Conservation (phyloP, 208 protist species). For the Acanthamoeba comandoni region DNA sequence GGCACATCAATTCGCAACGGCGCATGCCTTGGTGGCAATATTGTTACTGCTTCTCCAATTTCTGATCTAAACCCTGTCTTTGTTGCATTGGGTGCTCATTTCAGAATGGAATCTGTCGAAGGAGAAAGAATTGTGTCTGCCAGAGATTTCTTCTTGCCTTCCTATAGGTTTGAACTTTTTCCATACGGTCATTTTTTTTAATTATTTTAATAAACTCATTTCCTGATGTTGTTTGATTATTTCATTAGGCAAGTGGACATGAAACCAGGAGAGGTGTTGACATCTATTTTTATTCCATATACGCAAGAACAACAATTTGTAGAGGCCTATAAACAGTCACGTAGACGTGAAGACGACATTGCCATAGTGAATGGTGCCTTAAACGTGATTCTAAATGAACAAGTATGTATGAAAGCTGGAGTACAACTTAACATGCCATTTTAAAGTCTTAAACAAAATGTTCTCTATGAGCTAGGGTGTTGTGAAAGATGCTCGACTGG, state of each 20-base stretch:
- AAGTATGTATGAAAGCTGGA: too few relatives aligned
- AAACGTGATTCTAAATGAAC: slow-evolving; percentile 19
- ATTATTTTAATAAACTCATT: too few relatives aligned
- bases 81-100: slow-evolving; percentile 76
- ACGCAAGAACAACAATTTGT: slow-evolving; percentile 83
- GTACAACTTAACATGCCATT: too few relatives aligned
- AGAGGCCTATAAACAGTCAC: slow-evolving; percentile 89
- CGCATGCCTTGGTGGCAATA: slow-evolving; percentile 90
- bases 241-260: slow-evolving; percentile 86
- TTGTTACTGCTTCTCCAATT: slow-evolving; percentile 90
- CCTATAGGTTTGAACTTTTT: too few relatives aligned
- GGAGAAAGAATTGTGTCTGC: slow-evolving; percentile 68
- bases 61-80: slow-evolving; percentile 90
- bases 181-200: too few relatives aligned
- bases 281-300: slow-evolving; percentile 78
- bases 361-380: slow-evolving; percentile 88
- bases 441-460: slow-evolving; percentile 2
- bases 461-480: slow-evolving; percentile 3
- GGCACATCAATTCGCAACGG: slow-evolving; percentile 90
- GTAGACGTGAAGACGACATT: slow-evolving; percentile 92
- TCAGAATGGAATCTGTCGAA: slow-evolving; percentile 29
- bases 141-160: slow-evolving; percentile 82
- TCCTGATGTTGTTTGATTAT: too few relatives aligned
- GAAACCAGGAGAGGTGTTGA: slow-evolving; percentile 85
- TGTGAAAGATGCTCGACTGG: slow-evolving; percentile 77